A percentile compares a stretch with the other conserved stretches of the same genome.
Evolutionary conservation across 257 asterid genomes (phyloP).

Genomic region (Solanum lycopersicoides): DNA sequence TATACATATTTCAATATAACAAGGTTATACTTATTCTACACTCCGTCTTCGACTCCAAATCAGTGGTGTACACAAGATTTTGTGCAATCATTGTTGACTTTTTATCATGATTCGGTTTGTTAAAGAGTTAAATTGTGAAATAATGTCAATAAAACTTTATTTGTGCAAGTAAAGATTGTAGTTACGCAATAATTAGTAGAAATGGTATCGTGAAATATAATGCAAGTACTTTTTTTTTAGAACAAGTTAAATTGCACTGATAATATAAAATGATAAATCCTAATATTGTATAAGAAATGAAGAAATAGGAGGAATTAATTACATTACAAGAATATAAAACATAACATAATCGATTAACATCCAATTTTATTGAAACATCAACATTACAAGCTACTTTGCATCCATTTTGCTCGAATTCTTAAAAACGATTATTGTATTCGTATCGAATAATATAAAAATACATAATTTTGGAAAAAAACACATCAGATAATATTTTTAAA

Average conservation of each 20-base stretch:
- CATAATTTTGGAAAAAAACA: neutral
- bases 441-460: neutral
- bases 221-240: too few species aligned
- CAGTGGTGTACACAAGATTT: neutral
- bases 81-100: too few species aligned
- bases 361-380: neutral
- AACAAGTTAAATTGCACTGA: too few species aligned
- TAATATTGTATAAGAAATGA: neutral
- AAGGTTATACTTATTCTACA: neutral
- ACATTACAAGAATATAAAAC: neutral
- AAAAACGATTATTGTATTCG: accelerated
- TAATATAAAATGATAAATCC: neutral
- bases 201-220: too few species aligned
- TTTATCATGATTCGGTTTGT: neutral
- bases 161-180: neutral
- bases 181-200: neutral
- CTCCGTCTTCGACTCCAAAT: too few species aligned
- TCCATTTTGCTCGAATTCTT: neutral
- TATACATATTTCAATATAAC: neutral
- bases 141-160: too few species aligned
- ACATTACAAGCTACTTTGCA: neutral
- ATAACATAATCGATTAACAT: neutral
- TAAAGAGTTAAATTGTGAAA: neutral
- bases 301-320: too few species aligned
- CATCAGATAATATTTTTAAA: neutral